Evolutionary conservation across 2,329 filamentous ascomycete species (phyloP).

Genomic region (Microcyclosporella mali): DNA sequence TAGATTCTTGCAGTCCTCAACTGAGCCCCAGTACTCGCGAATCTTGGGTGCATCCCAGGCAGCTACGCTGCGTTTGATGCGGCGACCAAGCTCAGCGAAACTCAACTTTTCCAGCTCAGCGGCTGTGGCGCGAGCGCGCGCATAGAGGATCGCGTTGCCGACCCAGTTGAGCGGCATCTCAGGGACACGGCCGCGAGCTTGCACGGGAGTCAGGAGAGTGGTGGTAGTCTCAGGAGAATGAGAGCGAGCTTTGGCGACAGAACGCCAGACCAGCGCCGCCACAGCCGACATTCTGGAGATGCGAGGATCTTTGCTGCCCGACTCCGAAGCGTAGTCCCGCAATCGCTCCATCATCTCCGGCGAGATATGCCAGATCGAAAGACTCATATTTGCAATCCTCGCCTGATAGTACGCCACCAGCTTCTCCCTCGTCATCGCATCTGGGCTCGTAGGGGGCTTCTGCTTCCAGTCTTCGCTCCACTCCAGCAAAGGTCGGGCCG

Average conservation of each 20-base stretch:
- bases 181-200: slow-evolving; percentile 4
- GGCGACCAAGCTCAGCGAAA: slow-evolving; percentile 3
- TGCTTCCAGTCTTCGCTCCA: slow-evolving; percentile 12
- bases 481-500: slow-evolving; percentile 7
- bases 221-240: neutral
- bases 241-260: slow-evolving; percentile 5
- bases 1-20: slow-evolving; percentile 8
- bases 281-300: too few relatives aligned
- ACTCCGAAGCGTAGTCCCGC: neutral
- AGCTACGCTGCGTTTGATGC: slow-evolving; percentile 10
- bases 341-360: slow-evolving; percentile 6
- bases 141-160: slow-evolving; percentile 13
- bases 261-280: slow-evolving; percentile 3
- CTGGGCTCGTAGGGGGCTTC: neutral
- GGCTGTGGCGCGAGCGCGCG: slow-evolving; percentile 10
- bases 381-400: slow-evolving; percentile 5
- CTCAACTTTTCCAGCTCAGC: slow-evolving; percentile 3
- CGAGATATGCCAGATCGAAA: slow-evolving; percentile 10
- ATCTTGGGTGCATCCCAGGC: slow-evolving; percentile 9
- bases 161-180: slow-evolving; percentile 9
- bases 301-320: too few relatives aligned
- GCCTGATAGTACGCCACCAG: slow-evolving; percentile 1
- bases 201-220: neutral
- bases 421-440: slow-evolving; percentile 7
- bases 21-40: slow-evolving; percentile 15